Conservation (phyloP, 1,139 yeast genomes). For the Suhomyces anneliseae region DNA sequence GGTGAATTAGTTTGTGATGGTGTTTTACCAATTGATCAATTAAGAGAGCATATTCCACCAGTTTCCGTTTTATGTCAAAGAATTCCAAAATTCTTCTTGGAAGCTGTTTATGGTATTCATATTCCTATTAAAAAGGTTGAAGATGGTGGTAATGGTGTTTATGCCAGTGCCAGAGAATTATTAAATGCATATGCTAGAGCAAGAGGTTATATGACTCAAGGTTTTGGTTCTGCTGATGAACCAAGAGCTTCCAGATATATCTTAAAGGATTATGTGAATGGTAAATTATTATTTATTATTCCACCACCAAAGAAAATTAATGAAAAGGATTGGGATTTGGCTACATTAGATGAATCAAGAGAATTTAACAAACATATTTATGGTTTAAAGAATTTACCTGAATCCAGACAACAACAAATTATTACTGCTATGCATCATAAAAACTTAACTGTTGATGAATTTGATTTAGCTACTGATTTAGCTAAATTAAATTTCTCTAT, state of each 20-base stretch:
- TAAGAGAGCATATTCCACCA: conserved; percentile 94
- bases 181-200: conserved; percentile 94
- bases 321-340: conserved; percentile 41
- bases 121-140: conserved; percentile 70
- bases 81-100: conserved; percentile 84
- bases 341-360: conserved; percentile 46
- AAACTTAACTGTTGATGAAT: conserved; percentile 49
- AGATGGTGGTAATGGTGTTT: conserved; percentile 84
- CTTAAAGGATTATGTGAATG: conserved; percentile 91
- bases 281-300: conserved; percentile 77
- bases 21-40: conserved; percentile 95
- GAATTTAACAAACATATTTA: conserved; percentile 76
- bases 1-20: conserved; percentile 98
- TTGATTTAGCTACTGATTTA: conserved; percentile 70
- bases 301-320: conserved; percentile 73
- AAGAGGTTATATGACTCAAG: conserved; percentile 96
- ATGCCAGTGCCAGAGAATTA: conserved; percentile 86
- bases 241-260: conserved; percentile 92
- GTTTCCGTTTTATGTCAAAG: conserved; percentile 81
- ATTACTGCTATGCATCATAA: conserved; percentile 56
- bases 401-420: conserved; percentile 71
- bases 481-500: conserved; percentile 74
- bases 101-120: conserved; percentile 91
- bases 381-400: conserved; percentile 64
- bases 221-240: conserved; percentile 96